Evolutionary conservation across 2,329 filamentous ascomycete species (phyloP).

Genomic region (Fusarium anguioides): DNA sequence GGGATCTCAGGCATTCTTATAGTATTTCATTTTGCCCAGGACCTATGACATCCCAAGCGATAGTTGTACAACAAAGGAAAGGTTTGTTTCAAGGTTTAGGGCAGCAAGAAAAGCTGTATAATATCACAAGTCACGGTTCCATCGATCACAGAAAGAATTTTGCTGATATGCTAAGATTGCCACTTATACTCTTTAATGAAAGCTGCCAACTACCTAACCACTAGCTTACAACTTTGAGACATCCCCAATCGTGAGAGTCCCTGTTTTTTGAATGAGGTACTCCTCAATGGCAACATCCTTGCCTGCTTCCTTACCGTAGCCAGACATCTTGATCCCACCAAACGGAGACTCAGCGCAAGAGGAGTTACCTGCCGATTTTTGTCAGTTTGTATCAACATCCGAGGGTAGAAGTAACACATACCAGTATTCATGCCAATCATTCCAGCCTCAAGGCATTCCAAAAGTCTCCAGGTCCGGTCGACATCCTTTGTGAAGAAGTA

Average conservation of each 20-base stretch:
- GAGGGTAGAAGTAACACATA: background rate
- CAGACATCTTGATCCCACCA: constrained; percentile 29
- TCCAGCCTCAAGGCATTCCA: constrained; percentile 30
- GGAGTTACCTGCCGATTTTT: background rate
- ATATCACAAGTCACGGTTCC: too few species aligned
- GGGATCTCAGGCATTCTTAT: too few species aligned
- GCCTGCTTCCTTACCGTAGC: constrained; percentile 47
- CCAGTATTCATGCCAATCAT: constrained; percentile 29
- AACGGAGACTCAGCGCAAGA: constrained; percentile 55
- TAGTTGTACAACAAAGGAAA: too few species aligned
- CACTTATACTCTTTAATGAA: too few species aligned
- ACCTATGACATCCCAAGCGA: too few species aligned
- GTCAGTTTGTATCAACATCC: accelerated
- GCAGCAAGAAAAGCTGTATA: too few species aligned
- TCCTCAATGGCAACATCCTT: constrained; percentile 57
- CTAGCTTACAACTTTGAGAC: too few species aligned
- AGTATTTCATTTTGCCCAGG: too few species aligned
- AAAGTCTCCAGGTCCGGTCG: constrained; percentile 20
- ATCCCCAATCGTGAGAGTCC: constrained; percentile 3
- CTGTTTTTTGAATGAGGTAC: constrained; percentile 56
- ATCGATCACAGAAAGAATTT: too few species aligned
- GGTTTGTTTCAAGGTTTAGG: too few species aligned
- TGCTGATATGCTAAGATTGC: too few species aligned
- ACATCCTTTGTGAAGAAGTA: constrained; percentile 35
- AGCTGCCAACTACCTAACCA: too few species aligned